Conservation (phyloP, 1,284 basidiomycete species). For the Fomitopsis schrenkii region DNA sequence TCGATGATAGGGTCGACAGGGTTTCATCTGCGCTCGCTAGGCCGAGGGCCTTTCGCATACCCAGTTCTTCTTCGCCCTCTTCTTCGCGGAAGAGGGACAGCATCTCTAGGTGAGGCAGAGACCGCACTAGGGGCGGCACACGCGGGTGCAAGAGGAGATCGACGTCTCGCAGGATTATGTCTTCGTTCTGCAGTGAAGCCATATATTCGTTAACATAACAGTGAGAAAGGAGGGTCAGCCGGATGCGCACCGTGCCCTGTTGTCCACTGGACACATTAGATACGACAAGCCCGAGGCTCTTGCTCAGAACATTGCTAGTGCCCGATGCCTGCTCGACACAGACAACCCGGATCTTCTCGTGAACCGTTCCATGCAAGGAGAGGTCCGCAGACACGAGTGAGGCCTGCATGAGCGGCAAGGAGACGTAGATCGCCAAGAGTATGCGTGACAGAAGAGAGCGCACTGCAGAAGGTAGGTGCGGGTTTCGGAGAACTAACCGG, state of each 20-base stretch:
- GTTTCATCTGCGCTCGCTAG: constrained; percentile 1
- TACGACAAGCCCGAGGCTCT: constrained; percentile 48
- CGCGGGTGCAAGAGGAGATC: constrained; percentile 74
- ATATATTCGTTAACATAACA: not conserved
- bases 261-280: constrained; percentile 9
- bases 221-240: not conserved
- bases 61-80: constrained; percentile 57
- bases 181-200: constrained; percentile 9
- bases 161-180: constrained; percentile 35
- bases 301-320: constrained; percentile 54
- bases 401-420: constrained; percentile 52
- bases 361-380: constrained; percentile 41
- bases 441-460: constrained; percentile 57
- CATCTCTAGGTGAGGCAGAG: constrained; percentile 59
- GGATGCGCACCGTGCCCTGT: constrained; percentile 13
- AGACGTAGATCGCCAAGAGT: constrained; percentile 51
- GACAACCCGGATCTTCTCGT: constrained; percentile 40
- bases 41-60: constrained; percentile 38
- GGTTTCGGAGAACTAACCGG: constrained; percentile 41
- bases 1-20: not conserved
- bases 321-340: constrained; percentile 49
- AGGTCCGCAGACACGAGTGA: constrained; percentile 52
- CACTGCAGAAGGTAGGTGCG: constrained; percentile 46
- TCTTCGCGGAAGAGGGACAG: constrained; percentile 57
- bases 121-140: constrained; percentile 67